A percentile compares a stretch with the other conserved stretches of the same genome.
These are phyloP conservation scores for Histomonas meleagridis DNA, from an alignment of 208 protist species.

Conservation along the genomic window DNA sequence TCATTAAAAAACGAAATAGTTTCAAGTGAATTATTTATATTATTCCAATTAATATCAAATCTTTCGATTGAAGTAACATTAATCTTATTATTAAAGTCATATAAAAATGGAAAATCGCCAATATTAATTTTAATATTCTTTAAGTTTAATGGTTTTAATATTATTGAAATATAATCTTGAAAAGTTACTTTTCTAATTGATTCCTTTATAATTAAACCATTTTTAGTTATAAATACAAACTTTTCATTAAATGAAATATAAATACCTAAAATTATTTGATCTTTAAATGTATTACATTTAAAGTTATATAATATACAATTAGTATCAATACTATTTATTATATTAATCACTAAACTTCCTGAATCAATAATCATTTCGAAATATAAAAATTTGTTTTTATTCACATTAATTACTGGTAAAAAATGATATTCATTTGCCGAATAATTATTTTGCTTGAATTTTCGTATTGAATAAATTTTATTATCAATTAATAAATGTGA, in stretches of 20 bases:
- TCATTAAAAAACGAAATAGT: no score
- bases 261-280: not conserved
- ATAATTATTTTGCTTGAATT: no score
- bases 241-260: not conserved
- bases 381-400: not conserved
- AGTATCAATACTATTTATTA: no score
- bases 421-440: not conserved
- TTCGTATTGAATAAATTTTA: no score
- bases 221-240: not conserved
- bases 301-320: not conserved
- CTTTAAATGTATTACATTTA: not conserved
- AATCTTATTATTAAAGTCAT: not conserved
- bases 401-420: not conserved
- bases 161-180: not conserved
- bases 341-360: no score
- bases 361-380: not conserved
- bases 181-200: not conserved
- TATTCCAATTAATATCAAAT: no score
- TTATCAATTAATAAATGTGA: no score
- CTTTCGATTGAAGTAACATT: no score
- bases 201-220: not conserved
- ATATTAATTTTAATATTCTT: not conserved
- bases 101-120: not conserved
- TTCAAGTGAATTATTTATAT: no score
- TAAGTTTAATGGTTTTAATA: no score